A percentile compares a stretch with the other conserved stretches of the same genome.
Evolutionary conservation across 805 yeast species (phyloP).

Genomic region (Pichia rugopelliculosa): DNA sequence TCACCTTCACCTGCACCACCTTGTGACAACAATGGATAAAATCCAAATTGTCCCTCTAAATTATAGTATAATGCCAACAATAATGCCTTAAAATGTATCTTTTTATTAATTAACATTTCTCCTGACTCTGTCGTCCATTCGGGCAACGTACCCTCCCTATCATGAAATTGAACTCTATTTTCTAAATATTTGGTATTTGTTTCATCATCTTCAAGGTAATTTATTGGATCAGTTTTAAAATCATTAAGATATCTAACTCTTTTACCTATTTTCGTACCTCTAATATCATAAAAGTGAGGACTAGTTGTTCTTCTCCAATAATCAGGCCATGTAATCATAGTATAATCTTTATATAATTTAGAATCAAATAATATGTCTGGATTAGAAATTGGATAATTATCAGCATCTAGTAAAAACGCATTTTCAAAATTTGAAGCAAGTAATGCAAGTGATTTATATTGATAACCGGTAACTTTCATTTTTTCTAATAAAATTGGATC

Average conservation of each 20-base stretch:
- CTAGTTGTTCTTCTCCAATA: slow-evolving; percentile 82
- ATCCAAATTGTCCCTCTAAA: slow-evolving; percentile 51
- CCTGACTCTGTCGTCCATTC: slow-evolving; percentile 65
- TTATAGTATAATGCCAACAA: slow-evolving; percentile 54
- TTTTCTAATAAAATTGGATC: slow-evolving; percentile 22
- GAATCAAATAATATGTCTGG: slow-evolving; percentile 54
- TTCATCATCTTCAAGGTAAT: neutral
- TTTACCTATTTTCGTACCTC: slow-evolving; percentile 43
- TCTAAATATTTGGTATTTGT: slow-evolving; percentile 14
- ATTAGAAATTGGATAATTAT: slow-evolving; percentile 60
- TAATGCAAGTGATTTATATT: slow-evolving; percentile 56
- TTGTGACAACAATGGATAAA: slow-evolving; percentile 48
- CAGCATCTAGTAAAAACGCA: slow-evolving; percentile 67
- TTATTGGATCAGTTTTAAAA: slow-evolving; percentile 23
- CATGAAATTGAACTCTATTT: slow-evolving; percentile 46
- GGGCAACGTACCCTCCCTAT: slow-evolving; percentile 59
- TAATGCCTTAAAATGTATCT: slow-evolving; percentile 45
- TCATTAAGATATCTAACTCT: slow-evolving; percentile 26
- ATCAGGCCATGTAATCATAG: slow-evolving; percentile 73
- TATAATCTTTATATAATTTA: slow-evolving; percentile 46
- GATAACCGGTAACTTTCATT: slow-evolving; percentile 28
- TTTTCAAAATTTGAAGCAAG: slow-evolving; percentile 68
- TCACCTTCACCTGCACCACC: slow-evolving; percentile 72
- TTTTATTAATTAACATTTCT: slow-evolving; percentile 51
- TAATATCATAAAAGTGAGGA: slow-evolving; percentile 64